Percentiles rank a stretch among this genome's conserved stretches.
phyloP scores from a whole-genome alignment of 2,329 filamentous ascomycete species.

The Endoconidiophora laricicola region DNA sequence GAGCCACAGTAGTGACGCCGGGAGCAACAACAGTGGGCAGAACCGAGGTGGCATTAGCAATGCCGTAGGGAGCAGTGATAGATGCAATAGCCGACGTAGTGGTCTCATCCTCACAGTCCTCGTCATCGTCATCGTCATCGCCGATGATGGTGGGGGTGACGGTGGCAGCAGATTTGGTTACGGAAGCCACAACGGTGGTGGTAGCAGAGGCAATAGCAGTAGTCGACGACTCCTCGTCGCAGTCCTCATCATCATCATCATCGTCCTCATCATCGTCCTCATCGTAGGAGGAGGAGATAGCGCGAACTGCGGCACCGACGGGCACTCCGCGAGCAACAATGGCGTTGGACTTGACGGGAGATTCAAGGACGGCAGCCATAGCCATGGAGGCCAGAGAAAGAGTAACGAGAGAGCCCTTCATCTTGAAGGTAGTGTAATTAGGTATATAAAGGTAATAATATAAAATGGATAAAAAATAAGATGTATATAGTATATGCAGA shows the following conservation, averaged over 20 bases:
- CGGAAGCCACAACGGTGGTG: not conserved
- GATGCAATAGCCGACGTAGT: not conserved
- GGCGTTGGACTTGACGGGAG: conserved; percentile 1
- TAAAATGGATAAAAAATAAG: not conserved
- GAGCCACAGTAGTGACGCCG: not conserved
- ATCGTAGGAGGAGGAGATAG: not conserved
- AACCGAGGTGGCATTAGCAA: not conserved
- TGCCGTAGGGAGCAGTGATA: not conserved
- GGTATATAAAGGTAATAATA: conserved; percentile 4
- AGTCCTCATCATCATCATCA: not conserved
- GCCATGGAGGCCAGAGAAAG: conserved; percentile 12
- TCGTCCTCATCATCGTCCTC: not conserved
- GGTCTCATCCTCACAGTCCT: not conserved
- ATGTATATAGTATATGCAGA: conserved; percentile 7
- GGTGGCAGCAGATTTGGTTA: not conserved
- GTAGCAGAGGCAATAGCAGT: not conserved
- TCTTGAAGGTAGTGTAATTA: not conserved
- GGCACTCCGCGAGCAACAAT: conserved; percentile 1
- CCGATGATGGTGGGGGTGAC: not conserved
- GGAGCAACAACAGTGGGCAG: not conserved
- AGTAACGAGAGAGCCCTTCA: conserved; percentile 13
- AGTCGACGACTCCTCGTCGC: not conserved
- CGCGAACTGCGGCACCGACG: not conserved
- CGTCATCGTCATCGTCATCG: not conserved
- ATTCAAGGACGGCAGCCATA: conserved; percentile 7